Evolutionary conservation across 2,329 filamentous ascomycete species (phyloP).

Genomic region (Albophoma yamanashiensis): DNA sequence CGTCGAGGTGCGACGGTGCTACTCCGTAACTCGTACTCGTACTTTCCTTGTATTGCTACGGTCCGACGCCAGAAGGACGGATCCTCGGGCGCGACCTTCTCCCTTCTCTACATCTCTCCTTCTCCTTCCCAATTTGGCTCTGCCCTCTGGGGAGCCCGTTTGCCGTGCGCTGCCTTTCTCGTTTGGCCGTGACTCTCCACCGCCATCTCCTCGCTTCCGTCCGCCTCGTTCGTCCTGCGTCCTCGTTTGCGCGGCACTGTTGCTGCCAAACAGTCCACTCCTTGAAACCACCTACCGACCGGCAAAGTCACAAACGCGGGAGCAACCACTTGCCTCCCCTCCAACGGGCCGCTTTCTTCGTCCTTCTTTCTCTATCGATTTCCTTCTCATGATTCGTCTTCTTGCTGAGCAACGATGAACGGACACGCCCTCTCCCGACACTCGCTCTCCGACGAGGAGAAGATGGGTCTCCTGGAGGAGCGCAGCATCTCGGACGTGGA

Average conservation of each 20-base stretch:
- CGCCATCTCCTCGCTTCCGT: not conserved
- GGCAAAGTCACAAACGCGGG: not conserved
- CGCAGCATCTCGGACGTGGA: conserved; percentile 31
- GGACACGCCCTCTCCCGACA: conserved; percentile 22
- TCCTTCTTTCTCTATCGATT: not conserved
- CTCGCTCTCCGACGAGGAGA: conserved; percentile 31
- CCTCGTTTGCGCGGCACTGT: not conserved
- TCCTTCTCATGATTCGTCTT: not conserved
- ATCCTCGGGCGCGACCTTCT: not conserved
- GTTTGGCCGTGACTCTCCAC: not conserved
- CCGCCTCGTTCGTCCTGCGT: not conserved
- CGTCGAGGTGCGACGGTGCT: not conserved
- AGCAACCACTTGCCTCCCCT: not conserved
- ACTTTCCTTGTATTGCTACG: not conserved
- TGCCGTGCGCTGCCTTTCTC: not conserved
- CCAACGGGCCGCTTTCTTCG: not conserved
- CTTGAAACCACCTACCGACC: not conserved
- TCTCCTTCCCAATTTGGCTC: not conserved
- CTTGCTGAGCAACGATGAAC: conserved; percentile 29
- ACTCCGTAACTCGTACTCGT: not conserved
- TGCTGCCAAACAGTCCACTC: not conserved
- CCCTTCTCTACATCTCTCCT: not conserved
- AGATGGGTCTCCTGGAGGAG: conserved; percentile 32
- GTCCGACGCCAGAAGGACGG: not conserved
- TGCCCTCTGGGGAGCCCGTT: not conserved